phyloP scores from a whole-genome alignment of 129 eudicot genomes.

The Flaveria ramosissima region DNA sequence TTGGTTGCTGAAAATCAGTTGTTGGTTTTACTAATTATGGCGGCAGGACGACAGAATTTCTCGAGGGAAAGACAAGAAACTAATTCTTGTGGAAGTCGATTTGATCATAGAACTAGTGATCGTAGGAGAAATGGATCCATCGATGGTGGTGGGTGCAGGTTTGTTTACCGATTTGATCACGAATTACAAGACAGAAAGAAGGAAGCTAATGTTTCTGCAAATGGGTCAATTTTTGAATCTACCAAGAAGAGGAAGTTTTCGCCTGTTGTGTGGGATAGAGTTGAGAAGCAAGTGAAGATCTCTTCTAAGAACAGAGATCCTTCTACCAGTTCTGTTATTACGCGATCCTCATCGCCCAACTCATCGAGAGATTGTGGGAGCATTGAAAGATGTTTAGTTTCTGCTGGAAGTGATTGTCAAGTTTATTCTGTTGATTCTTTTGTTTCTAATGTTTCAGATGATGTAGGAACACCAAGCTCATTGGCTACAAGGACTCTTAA shows the following conservation, averaged over 20 bases:
- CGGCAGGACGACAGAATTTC: constrained; percentile 41
- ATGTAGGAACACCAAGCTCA: not conserved
- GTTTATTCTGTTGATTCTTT: constrained; percentile 38
- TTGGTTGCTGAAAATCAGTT: constrained; percentile 37
- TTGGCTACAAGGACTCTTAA: constrained; percentile 2
- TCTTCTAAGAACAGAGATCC: constrained; percentile 30
- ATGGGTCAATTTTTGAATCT: not conserved
- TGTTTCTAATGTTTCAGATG: constrained; percentile 34
- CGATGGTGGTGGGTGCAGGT: constrained; percentile 5
- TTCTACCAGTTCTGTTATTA: constrained; percentile 2
- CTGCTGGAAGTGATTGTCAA: not conserved
- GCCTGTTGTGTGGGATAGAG: constrained; percentile 75
- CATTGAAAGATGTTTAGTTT: constrained; percentile 7
- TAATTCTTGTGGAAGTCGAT: not conserved
- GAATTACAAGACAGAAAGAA: not conserved
- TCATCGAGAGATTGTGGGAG: constrained; percentile 10
- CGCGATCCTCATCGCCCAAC: constrained; percentile 29
- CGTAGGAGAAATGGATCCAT: constrained; percentile 3
- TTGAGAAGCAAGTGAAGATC: constrained; percentile 47
- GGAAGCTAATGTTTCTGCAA: not conserved
- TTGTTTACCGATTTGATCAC: not conserved
- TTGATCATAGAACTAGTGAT: not conserved
- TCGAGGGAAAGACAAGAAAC: constrained; percentile 32
- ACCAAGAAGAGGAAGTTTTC: constrained; percentile 70
- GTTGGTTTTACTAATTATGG: constrained; percentile 45